Conservation (phyloP, 129 eudicot genomes). For the Tagetes patula region DNA sequence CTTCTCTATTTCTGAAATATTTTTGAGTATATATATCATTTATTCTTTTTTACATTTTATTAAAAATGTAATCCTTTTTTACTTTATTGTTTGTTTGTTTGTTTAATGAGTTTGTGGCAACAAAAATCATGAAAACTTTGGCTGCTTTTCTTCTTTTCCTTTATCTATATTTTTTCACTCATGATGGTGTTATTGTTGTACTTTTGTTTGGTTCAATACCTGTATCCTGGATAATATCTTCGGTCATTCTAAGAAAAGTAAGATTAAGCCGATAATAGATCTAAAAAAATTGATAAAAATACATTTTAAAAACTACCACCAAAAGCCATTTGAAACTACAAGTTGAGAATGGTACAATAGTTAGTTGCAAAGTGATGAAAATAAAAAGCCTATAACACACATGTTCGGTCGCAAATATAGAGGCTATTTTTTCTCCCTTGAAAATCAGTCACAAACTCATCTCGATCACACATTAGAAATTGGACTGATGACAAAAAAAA, state of each 20-base stretch:
- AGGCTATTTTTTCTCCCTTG: too few relatives aligned
- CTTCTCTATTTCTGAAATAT: too few relatives aligned
- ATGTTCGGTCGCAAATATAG: too few relatives aligned
- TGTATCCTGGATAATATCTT: background rate
- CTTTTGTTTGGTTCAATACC: constrained; percentile 1
- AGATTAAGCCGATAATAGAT: background rate
- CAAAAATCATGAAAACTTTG: background rate
- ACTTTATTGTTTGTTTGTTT: background rate
- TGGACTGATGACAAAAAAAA: too few relatives aligned
- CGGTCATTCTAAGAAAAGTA: background rate
- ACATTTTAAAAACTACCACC: background rate
- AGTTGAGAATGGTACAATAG: too few relatives aligned
- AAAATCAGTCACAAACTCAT: too few relatives aligned
- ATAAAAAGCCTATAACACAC: too few relatives aligned
- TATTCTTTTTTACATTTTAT: background rate
- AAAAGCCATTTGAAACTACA: too few relatives aligned
- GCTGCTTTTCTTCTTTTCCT: background rate
- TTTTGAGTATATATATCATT: too few relatives aligned
- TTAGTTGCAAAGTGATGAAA: too few relatives aligned
- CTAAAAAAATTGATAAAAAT: background rate
- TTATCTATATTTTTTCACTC: background rate
- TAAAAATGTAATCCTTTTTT: background rate
- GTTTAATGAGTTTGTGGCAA: background rate
- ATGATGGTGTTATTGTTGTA: background rate
- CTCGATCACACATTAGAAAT: too few relatives aligned